phyloP scores from a whole-genome alignment of 2,329 filamentous ascomycete species.

The Gliomastix tumulicola region DNA sequence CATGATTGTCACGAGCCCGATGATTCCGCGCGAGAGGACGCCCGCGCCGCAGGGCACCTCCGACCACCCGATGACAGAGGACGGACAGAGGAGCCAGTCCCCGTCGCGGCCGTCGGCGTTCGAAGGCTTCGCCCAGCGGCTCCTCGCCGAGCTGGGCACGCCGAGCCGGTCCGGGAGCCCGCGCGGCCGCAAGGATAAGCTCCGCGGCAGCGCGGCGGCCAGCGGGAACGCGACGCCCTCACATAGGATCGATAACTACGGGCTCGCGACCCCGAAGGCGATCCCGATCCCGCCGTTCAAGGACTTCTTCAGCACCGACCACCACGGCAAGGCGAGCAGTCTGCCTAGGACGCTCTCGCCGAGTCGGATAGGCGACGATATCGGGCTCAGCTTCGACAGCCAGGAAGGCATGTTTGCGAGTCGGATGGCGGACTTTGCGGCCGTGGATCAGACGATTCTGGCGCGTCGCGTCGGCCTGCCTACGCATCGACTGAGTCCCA shows the following conservation, averaged over 20 bases:
- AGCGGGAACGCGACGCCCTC: conserved; percentile 20
- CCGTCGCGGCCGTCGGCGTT: conserved; percentile 47
- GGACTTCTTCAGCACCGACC: conserved; percentile 31
- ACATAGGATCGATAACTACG: conserved; percentile 5
- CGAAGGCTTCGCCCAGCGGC: conserved; percentile 55
- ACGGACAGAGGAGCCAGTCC: conserved; percentile 39
- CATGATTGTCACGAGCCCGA: conserved; percentile 30
- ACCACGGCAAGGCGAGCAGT: conserved; percentile 16
- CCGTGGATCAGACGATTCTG: conserved; percentile 56
- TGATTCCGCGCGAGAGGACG: conserved; percentile 17
- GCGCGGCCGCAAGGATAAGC: conserved; percentile 39
- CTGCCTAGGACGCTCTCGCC: conserved; percentile 34
- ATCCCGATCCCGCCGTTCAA: conserved; percentile 28
- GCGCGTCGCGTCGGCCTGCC: conserved; percentile 46
- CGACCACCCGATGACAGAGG: too few relatives aligned
- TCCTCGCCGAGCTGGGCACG: conserved; percentile 52
- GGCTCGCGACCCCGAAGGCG: conserved; percentile 17
- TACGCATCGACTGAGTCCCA: conserved; percentile 26
- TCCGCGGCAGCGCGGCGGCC: conserved; percentile 15
- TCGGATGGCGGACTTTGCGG: conserved; percentile 47
- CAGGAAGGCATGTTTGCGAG: not conserved
- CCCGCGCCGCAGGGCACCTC: conserved; percentile 23
- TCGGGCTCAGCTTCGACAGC: conserved; percentile 1
- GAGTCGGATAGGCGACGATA: conserved; percentile 18
- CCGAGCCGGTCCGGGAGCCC: conserved; percentile 44